These are phyloP conservation scores for Venturia aucupariae DNA, from an alignment of 2,329 filamentous ascomycete species.

Conservation along the genomic window DNA sequence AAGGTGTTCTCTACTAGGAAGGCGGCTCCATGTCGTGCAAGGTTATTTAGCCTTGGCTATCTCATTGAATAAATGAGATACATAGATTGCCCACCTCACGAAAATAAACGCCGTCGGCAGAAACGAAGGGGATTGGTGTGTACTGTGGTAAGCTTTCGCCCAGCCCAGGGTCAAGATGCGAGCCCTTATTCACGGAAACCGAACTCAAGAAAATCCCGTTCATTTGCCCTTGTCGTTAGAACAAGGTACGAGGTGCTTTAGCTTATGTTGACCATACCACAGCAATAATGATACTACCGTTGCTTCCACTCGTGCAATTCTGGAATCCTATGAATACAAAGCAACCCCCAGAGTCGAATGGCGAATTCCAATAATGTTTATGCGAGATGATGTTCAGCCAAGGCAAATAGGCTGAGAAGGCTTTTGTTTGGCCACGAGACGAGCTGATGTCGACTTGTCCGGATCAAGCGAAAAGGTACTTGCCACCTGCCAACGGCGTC, in stretches of 20 bases:
- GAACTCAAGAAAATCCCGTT: not conserved
- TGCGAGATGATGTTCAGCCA: not conserved
- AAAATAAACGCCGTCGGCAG: not conserved
- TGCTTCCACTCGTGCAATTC: no score
- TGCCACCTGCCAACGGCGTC: not conserved
- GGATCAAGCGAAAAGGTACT: not conserved
- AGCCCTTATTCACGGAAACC: not conserved
- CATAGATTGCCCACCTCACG: not conserved
- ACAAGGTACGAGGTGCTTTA: not conserved
- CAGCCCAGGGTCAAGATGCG: not conserved
- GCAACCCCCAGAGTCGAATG: no score
- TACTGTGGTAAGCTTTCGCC: conserved; percentile 7
- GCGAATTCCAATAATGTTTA: no score
- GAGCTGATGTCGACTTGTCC: not conserved
- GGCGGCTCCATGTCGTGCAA: not conserved
- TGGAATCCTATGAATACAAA: no score
- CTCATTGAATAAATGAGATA: not conserved
- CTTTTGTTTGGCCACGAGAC: not conserved
- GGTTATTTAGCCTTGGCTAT: not conserved
- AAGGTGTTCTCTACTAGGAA: not conserved
- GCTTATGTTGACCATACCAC: not conserved
- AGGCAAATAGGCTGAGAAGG: not conserved
- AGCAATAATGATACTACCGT: no score
- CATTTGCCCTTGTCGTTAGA: not conserved
- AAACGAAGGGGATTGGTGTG: not conserved